phyloP scores from a whole-genome alignment of 345 rosid species.

The Fremontodendron californicum region DNA sequence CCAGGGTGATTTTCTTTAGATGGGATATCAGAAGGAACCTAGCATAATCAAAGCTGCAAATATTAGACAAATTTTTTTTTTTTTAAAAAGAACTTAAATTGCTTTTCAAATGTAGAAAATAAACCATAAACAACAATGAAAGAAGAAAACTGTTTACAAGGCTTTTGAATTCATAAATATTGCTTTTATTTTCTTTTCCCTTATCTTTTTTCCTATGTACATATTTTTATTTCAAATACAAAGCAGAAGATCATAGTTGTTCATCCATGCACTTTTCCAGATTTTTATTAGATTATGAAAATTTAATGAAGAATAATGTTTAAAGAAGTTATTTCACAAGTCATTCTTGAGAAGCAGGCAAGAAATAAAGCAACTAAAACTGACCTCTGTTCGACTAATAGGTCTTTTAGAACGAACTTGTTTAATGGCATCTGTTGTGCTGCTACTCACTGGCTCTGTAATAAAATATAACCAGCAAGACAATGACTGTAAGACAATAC shows the following conservation, averaged over 20 bases:
- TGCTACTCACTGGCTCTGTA: slow-evolving; percentile 47
- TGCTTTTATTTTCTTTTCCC: neutral
- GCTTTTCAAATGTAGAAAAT: neutral
- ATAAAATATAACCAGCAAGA: slow-evolving; percentile 13
- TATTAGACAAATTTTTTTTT: too few relatives aligned
- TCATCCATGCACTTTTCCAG: neutral
- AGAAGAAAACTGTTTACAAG: neutral
- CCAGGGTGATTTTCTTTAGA: slow-evolving; percentile 39
- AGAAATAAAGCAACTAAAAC: slow-evolving; percentile 17
- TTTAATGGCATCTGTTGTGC: slow-evolving; percentile 45
- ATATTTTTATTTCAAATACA: neutral
- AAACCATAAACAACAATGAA: slow-evolving; percentile 1
- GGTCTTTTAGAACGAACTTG: slow-evolving; percentile 74
- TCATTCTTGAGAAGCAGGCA: slow-evolving; percentile 2
- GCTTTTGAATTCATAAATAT: neutral
- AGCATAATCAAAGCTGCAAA: slow-evolving; percentile 13
- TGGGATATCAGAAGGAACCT: slow-evolving; percentile 77
- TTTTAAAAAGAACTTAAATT: neutral
- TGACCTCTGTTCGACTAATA: slow-evolving; percentile 85
- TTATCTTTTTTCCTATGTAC: neutral
- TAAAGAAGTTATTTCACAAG: neutral
- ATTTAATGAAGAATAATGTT: neutral
- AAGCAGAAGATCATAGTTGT: neutral
- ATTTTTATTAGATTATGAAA: neutral
- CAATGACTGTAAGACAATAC: neutral